Conservation (phyloP, 2,329 filamentous ascomycete species). For the Fusarium begoniae region DNA sequence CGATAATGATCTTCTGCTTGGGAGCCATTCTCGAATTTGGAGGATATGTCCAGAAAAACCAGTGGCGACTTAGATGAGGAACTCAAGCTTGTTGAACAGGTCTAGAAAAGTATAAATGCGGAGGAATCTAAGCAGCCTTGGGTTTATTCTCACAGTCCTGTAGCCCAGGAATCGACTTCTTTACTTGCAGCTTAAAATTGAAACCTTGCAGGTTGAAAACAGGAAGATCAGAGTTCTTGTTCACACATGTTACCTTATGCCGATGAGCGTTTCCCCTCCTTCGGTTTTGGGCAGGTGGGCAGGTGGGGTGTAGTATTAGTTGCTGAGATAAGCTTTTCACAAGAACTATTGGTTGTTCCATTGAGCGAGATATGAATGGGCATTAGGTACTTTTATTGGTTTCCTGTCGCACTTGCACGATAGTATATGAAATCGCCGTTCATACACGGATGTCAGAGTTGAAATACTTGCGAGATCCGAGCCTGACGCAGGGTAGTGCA, state of each 20-base stretch:
- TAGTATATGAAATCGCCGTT: background rate
- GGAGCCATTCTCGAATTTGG: slow-evolving; percentile 60
- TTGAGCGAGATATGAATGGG: background rate
- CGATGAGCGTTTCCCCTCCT: slow-evolving; percentile 37
- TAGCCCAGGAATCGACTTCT: background rate
- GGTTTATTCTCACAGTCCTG: background rate
- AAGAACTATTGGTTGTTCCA: background rate
- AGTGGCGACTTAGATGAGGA: background rate
- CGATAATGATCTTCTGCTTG: slow-evolving; percentile 86
- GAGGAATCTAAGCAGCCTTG: background rate
- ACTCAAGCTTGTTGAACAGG: background rate
- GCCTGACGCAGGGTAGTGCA: slow-evolving; percentile 9
- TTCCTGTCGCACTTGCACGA: background rate
- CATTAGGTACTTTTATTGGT: background rate
- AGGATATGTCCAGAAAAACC: background rate
- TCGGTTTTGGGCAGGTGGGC: slow-evolving; percentile 38
- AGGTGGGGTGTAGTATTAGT: slow-evolving; percentile 34
- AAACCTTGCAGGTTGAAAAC: slow-evolving; percentile 4
- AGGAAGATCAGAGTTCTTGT: background rate
- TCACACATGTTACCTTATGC: background rate
- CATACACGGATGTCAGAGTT: background rate
- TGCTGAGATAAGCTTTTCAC: slow-evolving; percentile 39
- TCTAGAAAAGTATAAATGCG: background rate
- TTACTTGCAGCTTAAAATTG: slow-evolving; percentile 3
- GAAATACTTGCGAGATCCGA: background rate